Base-by-base conservation (phyloP, 441 rosid species). In the Cnidoscolus chayamansa region DNA sequence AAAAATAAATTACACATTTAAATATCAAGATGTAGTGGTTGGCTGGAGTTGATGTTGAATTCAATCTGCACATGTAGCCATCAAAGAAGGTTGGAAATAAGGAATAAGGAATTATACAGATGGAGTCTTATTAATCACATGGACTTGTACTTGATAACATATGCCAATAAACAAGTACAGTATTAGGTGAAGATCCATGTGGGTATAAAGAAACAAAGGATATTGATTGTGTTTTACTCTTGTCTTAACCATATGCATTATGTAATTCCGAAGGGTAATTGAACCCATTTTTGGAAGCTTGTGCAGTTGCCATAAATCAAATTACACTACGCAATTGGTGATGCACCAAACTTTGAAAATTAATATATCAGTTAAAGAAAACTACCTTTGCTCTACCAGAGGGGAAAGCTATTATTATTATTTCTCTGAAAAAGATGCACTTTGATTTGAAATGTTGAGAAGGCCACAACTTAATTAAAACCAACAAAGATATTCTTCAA, bases 61-160 rank as follows among this genome's bases (percentile, higher is more conserved):
- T 30, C 6, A 4, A 17, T n/a, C 13, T 6, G 78, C 76, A 72
- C 76, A 66, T 72, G 76, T 9, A 40, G 45, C 45, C 45, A 40
- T 5, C 45, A 40, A 37, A 63, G 71, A 43, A 19, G 17, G 11
- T 16, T 11, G 12, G 47, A 63, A 9, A 25, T 25, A 25, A 58
- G 58, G 12, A 31, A 31, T 49, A 40, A 7, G 35, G 63, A 66
- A 48, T 47, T 55, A 20, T 43, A 20, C 55, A 15, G 49, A 4
- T 15, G 43, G 16, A 15, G 65, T 57, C 45, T 57, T 31, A 7
- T 30, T 56, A 19, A 59, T 51, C 74, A 72, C 65, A 67, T 67
- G 73, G 35, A 59, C 47, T 56, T 68, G 63, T 56, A 45, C 15
- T 45, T 68, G 45, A 47, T 43, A 12, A 40, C 6, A 35, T 57